These are phyloP conservation scores for Syzygium grande DNA, from an alignment of 345 rosid genomes.

Conservation along the genomic window DNA sequence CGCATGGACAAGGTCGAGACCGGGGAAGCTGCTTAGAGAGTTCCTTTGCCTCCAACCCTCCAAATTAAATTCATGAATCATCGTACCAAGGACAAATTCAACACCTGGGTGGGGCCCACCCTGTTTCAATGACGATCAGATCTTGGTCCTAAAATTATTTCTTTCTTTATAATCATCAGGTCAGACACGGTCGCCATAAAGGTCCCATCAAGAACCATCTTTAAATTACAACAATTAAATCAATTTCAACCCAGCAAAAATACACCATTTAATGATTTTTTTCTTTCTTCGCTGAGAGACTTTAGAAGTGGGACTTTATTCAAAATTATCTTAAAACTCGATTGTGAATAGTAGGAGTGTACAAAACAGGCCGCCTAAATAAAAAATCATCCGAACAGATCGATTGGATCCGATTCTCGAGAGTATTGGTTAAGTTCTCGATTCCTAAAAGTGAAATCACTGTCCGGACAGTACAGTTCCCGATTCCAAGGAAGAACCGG, in stretches of 20 bases:
- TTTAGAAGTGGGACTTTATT: not conserved
- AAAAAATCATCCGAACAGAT: accelerated
- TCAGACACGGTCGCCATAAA: not conserved
- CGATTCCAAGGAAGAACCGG: too few relatives aligned
- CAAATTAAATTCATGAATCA: not conserved
- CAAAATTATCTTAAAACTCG: not conserved
- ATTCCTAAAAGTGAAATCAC: too few relatives aligned
- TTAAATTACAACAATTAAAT: not conserved
- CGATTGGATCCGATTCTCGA: accelerated
- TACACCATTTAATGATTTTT: not conserved
- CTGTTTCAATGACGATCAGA: not conserved
- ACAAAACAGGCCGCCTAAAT: too few relatives aligned
- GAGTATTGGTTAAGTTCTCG: too few relatives aligned
- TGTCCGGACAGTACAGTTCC: too few relatives aligned
- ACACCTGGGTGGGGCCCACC: not conserved
- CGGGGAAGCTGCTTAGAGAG: not conserved
- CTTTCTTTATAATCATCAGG: not conserved
- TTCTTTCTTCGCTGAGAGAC: not conserved
- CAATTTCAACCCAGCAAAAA: not conserved
- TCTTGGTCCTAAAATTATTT: not conserved
- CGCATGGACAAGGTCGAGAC: not conserved
- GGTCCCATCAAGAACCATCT: not conserved
- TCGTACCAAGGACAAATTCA: not conserved
- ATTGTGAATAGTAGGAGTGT: not conserved
- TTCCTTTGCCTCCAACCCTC: not conserved